These are phyloP conservation scores for Pilobolus umbonatus DNA, from an alignment of 192 early-diverging fungal species.

Conservation along the genomic window DNA sequence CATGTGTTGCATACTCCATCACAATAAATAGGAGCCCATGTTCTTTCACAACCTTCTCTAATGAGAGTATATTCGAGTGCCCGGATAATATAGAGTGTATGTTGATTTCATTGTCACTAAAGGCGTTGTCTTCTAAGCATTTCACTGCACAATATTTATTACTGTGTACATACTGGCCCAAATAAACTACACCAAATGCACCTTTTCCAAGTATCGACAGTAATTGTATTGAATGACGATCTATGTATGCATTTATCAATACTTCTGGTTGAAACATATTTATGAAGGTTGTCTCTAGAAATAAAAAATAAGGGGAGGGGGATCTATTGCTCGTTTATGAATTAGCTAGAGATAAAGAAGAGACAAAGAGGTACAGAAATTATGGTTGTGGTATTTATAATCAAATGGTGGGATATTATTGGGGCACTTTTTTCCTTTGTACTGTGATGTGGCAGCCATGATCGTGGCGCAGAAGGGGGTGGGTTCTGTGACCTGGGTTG, in stretches of 20 bases:
- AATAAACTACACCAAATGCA: conserved; percentile 73
- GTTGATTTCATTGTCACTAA: conserved; percentile 60
- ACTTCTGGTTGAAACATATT: conserved; percentile 10
- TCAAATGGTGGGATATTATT: too few species aligned
- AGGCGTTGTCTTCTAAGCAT: conserved; percentile 59
- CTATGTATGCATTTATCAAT: conserved; percentile 13
- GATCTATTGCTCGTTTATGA: too few species aligned
- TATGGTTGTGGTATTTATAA: too few species aligned
- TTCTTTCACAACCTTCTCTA: conserved; percentile 63
- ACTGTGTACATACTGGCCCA: conserved; percentile 55
- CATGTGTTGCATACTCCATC: conserved; percentile 76
- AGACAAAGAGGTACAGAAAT: too few species aligned
- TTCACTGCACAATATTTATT: conserved; percentile 64
- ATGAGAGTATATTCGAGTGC: conserved; percentile 61
- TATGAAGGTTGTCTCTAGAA: too few species aligned
- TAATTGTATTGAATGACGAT: conserved; percentile 14
- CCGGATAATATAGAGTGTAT: conserved; percentile 59
- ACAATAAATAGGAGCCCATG: conserved; percentile 57
- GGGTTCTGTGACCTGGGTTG: too few species aligned
- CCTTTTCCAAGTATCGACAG: conserved; percentile 59
- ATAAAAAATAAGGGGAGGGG: too few species aligned
- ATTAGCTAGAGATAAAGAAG: too few species aligned
- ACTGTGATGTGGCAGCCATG: too few species aligned
- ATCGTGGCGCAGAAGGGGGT: too few species aligned
- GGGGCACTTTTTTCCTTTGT: too few species aligned